phyloP scores from a whole-genome alignment of 2,329 filamentous ascomycete species.

The Penicillium sp. region DNA sequence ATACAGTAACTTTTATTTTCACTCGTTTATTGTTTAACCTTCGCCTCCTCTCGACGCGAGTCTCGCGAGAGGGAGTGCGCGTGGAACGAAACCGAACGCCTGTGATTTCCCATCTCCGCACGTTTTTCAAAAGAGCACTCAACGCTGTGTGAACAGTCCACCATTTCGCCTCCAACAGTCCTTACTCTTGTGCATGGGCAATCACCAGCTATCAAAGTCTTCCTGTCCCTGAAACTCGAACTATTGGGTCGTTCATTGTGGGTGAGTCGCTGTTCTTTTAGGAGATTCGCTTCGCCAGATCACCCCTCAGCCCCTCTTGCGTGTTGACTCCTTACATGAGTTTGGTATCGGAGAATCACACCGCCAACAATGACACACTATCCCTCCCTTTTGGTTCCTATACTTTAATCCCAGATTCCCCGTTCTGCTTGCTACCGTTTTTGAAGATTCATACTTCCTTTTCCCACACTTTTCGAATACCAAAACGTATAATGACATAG shows the following conservation, averaged over 20 bases:
- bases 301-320: constrained; percentile 44
- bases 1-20: neutral
- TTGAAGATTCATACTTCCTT: constrained; percentile 15
- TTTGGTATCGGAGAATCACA: constrained; percentile 33
- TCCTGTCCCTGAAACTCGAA: constrained; percentile 23
- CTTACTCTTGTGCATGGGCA: constrained; percentile 27
- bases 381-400: constrained; percentile 15
- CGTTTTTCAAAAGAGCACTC: constrained; percentile 27
- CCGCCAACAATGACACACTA: constrained; percentile 34
- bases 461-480: constrained; percentile 11
- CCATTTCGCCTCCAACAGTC: constrained; percentile 25
- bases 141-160: constrained; percentile 19
- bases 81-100: constrained; percentile 21
- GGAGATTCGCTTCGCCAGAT: constrained; percentile 35
- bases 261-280: constrained; percentile 38
- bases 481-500: constrained; percentile 23
- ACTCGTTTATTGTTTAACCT: constrained; percentile 31
- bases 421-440: constrained; percentile 23
- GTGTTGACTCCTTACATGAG: constrained; percentile 43
- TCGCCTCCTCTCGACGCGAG: constrained; percentile 19
- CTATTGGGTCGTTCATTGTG: constrained; percentile 46
- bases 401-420: constrained; percentile 23
- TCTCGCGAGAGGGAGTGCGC: constrained; percentile 18
- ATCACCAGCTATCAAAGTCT: constrained; percentile 16
- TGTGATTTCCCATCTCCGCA: constrained; percentile 43